These are phyloP conservation scores for Amaranthus palmeri DNA, from an alignment of 148 eudicot species.

Conservation along the genomic window DNA sequence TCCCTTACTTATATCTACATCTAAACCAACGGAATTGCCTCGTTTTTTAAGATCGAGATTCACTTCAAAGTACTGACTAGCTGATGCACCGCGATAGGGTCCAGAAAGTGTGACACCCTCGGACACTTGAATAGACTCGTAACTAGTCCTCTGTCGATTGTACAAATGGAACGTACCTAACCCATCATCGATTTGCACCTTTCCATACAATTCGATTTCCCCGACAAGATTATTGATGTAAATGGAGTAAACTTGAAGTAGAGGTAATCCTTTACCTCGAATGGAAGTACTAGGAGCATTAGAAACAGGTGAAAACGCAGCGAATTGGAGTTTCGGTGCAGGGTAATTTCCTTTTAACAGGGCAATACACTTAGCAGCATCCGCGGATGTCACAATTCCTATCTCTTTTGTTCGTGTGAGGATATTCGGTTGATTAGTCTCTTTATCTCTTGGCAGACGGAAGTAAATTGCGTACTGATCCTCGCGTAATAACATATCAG, in stretches of 20 bases:
- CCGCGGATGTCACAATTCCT: conserved; percentile 4
- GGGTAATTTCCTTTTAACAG: conserved; percentile 11
- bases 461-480: conserved; percentile 11
- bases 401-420: conserved; percentile 4
- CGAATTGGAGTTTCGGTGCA: not conserved
- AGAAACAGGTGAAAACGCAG: not conserved
- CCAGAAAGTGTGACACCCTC: conserved; percentile 2
- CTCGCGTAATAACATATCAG: conserved; percentile 11
- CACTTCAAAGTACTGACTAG: not conserved
- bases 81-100: conserved; percentile 1
- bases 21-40: not conserved
- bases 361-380: conserved; percentile 6
- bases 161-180: conserved; percentile 3
- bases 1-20: not conserved
- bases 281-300: not conserved
- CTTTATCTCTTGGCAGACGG: not conserved
- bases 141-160: conserved; percentile 7
- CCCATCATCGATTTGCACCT: conserved; percentile 3
- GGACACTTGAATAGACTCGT: not conserved
- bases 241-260: conserved; percentile 8
- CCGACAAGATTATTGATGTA: conserved; percentile 1
- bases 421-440: not conserved
- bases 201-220: conserved; percentile 4
- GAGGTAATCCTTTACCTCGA: conserved; percentile 4
- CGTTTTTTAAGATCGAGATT: conserved; percentile 8